These are phyloP conservation scores for Ustilago crameri DNA, from an alignment of 1,284 basidiomycete genomes.

Conservation along the genomic window DNA sequence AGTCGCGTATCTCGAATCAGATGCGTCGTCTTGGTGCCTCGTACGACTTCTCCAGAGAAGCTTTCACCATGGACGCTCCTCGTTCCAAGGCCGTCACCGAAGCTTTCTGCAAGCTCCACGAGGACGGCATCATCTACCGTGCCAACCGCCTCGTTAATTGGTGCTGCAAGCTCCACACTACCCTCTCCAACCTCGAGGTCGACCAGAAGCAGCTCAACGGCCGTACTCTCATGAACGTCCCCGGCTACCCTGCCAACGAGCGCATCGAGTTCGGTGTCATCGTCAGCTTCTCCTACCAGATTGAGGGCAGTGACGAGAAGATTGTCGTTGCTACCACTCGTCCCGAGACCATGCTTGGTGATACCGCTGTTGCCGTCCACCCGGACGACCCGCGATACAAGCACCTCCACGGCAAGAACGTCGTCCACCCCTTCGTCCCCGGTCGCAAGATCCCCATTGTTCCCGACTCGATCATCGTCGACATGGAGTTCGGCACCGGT, in stretches of 20 bases:
- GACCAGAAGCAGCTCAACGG: conserved; percentile 93
- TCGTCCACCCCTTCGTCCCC: conserved; percentile 85
- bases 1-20: conserved; percentile 88
- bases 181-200: conserved; percentile 96
- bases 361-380: conserved; percentile 96
- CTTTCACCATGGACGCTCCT: conserved; percentile 90
- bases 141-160: conserved; percentile 98
- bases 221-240: conserved; percentile 86
- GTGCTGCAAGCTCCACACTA: conserved; percentile 96
- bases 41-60: conserved; percentile 91
- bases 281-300: conserved; percentile 91
- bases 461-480: conserved; percentile 84
- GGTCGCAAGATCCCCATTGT: conserved; percentile 88
- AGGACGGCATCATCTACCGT: conserved; percentile 93
- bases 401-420: conserved; percentile 94
- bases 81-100: conserved; percentile 82
- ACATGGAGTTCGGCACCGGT: conserved; percentile 97
- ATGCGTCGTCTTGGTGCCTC: conserved; percentile 89
- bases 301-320: conserved; percentile 87
- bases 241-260: conserved; percentile 93
- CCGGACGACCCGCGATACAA: conserved; percentile 93
- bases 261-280: conserved; percentile 97
- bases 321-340: conserved; percentile 96
- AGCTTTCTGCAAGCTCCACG: conserved; percentile 89
- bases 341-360: conserved; percentile 98